Base-by-base conservation (phyloP, 139 green algal genomes). In the Chlorella sp. region DNA sequence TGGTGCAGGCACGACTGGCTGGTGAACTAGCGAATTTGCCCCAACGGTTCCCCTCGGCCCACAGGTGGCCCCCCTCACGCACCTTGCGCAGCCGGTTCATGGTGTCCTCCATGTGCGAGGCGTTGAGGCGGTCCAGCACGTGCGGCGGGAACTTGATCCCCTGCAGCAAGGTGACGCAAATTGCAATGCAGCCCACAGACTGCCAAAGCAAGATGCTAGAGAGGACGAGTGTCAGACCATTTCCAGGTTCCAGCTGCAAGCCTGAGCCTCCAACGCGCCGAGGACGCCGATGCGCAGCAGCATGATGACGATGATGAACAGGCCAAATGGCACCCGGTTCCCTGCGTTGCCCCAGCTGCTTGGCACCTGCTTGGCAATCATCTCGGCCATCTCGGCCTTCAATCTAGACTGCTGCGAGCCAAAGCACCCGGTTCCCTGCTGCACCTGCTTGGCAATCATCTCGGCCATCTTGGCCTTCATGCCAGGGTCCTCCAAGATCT, bases 361-460 rank as follows among this genome's bases (percentile, higher is more conserved):
- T 55, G 10, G 42, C 10, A 24, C 55, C 17, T 63, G 20, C 24
- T 4, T 63, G 20, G 27, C 4, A 10, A 29, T n/a, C 20, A 29
- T 63, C n/a, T 63, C 20, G 20, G 17, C 27, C 55, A 63, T 31
- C 17, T 20, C 17, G 20, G 20, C 55, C 20, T 20, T 31, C 4
- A 31, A 6, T 63, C 6, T 20, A 63, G 20, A 6, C 24, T n/a
- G 55, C 20, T 6, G 4, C 20, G 55, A 31, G 14, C 35, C 35
- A 23, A 67, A 42, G 3, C 5, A 42, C 29, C 61, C 5, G 30
- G 5, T 3, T 36, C 10, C 27, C 27, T 23, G 61, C 61, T 23
- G 6, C 20, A 50, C 63, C 63, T 69, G 63, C 63, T 69, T 69
- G 5, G 32, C 32, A 3, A 69, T 69, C 63, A 69, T 50, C 63